phyloP scores from a whole-genome alignment of 768 basidiomycete genomes.

The Phylloporus arenicola region DNA sequence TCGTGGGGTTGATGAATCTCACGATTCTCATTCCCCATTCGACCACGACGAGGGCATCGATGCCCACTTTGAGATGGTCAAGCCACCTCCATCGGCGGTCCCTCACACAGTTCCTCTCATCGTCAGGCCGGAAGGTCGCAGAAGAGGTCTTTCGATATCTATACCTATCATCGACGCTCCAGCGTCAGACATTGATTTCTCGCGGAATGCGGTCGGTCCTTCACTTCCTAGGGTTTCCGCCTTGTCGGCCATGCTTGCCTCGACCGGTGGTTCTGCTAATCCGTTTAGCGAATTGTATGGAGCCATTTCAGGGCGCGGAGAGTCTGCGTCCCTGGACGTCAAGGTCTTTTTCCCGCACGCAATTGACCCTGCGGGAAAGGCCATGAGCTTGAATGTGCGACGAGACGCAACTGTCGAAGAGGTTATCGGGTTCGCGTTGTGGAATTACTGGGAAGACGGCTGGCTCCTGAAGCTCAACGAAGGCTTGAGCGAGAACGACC shows the following conservation, averaged over 20 bases:
- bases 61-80: constrained; percentile 52
- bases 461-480: constrained; percentile 76
- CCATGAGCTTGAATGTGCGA: constrained; percentile 70
- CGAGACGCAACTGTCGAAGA: constrained; percentile 92
- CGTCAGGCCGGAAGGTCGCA: constrained; percentile 25
- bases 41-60: constrained; percentile 31
- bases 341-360: constrained; percentile 86
- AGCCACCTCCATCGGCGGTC: constrained; percentile 32
- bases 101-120: constrained; percentile 15
- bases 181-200: constrained; percentile 38
- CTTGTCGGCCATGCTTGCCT: constrained; percentile 69
- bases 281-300: constrained; percentile 88
- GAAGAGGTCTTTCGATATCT: constrained; percentile 26
- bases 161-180: constrained; percentile 16
- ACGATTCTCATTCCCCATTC: constrained; percentile 18
- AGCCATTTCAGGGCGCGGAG: constrained; percentile 73
- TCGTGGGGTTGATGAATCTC: constrained; percentile 28
- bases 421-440: constrained; percentile 88
- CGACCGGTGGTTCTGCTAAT: constrained; percentile 58
- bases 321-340: constrained; percentile 57
- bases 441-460: constrained; percentile 89
- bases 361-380: constrained; percentile 49
- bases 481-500: constrained; percentile 55
- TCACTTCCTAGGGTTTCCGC: constrained; percentile 49
- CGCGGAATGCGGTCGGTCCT: constrained; percentile 45